Percentiles rank a stretch among this genome's conserved stretches.
Conservation (phyloP, 202 grass and related monocot genomes). For the Zoysia matrella region DNA sequence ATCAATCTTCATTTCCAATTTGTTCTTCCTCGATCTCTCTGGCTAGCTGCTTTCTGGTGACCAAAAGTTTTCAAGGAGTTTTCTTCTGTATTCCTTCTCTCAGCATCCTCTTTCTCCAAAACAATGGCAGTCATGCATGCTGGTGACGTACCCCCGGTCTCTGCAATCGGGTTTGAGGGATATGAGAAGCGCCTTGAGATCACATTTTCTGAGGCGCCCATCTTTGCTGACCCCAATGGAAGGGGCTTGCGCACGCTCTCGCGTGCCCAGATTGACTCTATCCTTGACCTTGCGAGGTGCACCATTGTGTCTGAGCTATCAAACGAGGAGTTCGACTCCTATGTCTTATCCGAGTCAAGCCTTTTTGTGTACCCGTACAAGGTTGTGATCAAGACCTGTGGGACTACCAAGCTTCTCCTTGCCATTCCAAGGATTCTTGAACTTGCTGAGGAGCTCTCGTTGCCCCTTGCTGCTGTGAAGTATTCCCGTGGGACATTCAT, state of each 20-base stretch:
- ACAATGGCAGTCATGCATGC: conserved; percentile 62
- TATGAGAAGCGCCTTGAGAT: background rate
- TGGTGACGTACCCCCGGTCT: conserved; percentile 41
- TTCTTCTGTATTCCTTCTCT: conserved; percentile 18
- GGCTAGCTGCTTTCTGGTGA: conserved; percentile 63
- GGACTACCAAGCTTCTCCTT: conserved; percentile 86
- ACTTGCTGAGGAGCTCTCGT: conserved; percentile 63
- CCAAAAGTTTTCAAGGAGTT: conserved; percentile 14
- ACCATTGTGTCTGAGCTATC: too few relatives aligned
- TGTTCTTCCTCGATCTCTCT: conserved; percentile 47
- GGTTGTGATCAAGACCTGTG: conserved; percentile 89
- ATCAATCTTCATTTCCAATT: conserved; percentile 30
- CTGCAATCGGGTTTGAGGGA: too few relatives aligned
- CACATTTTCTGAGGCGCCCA: conserved; percentile 68
- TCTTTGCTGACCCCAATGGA: conserved; percentile 73
- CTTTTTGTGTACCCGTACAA: conserved; percentile 81
- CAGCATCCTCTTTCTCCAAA: background rate
- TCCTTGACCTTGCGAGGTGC: conserved; percentile 75
- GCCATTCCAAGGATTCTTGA: conserved; percentile 87
- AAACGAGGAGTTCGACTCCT: too few relatives aligned
- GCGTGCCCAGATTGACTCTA: conserved; percentile 74
- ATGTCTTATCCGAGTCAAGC: too few relatives aligned
- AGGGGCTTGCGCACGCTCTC: conserved; percentile 69
- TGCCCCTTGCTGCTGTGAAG: conserved; percentile 76
- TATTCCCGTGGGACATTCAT: conserved; percentile 92